Evolutionary conservation across 306 rosid genomes (phyloP).

Genomic region (Sophora flavescens): DNA sequence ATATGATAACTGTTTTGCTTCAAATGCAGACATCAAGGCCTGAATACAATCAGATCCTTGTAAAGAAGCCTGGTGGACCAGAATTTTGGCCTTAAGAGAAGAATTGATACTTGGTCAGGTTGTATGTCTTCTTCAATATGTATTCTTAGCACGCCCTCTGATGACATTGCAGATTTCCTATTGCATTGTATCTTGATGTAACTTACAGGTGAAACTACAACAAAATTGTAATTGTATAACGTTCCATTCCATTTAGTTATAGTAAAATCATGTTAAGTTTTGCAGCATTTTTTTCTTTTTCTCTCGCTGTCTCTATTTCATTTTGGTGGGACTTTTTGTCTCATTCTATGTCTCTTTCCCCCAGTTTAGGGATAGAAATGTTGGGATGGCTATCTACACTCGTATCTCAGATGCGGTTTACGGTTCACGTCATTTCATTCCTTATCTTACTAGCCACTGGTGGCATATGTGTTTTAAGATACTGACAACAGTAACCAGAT

Average conservation of each 20-base stretch:
- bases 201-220: conserved; percentile 33
- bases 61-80: conserved; percentile 75
- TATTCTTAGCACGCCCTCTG: conserved; percentile 7
- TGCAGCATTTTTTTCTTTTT: not conserved
- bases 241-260: conserved; percentile 14
- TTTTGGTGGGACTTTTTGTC: no score
- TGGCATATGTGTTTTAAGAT: conserved; percentile 3
- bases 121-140: conserved; percentile 20
- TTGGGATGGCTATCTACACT: no score
- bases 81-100: conserved; percentile 67
- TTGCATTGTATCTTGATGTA: conserved; percentile 40
- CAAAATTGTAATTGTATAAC: conserved; percentile 35
- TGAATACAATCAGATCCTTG: conserved; percentile 88
- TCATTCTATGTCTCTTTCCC: no score
- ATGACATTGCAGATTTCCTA: conserved; percentile 20
- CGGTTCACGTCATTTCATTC: not conserved
- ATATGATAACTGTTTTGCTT: conserved; percentile 11
- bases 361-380: no score
- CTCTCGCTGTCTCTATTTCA: no score
- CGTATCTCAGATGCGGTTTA: no score
- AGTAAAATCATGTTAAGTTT: conserved; percentile 31
- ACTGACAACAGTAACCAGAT: not conserved
- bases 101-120: conserved; percentile 33
- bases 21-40: conserved; percentile 87
- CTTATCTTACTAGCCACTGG: not conserved